Evolutionary conservation across 2,329 filamentous ascomycete genomes (phyloP), one percentile per base, ranked within the genome.

Genomic region (Pestalotiopsis sp.): DNA sequence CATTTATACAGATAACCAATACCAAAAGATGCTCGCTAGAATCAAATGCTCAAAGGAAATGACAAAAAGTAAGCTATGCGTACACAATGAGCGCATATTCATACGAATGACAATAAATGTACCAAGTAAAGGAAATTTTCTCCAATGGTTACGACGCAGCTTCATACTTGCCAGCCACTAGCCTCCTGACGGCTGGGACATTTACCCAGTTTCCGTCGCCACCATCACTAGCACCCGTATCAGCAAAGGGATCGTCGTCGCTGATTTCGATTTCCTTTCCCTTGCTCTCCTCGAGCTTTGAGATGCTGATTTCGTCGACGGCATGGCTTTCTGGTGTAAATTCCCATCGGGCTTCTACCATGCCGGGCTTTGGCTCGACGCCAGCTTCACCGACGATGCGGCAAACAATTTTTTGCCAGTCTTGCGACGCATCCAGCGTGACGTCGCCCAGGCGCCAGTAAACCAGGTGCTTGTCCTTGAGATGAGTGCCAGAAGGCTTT

Each of bases 271-370:
- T 75, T 64, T 84, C 87, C 76, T 83, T 87, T 39, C 82, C 86
- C 77, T 90, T 89, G 68, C 82, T 81, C 69, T 85, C 82, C 9
- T 85, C 83, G 55, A 89, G 79, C 69, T 82, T 82, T 4, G 87
- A 89, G 66, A 94, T 83, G 4, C 89, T 91, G 67, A 98, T 87
- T 0, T 87, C 74, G 3, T 75, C 80, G 7, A 77, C 71, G 17
- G 82, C 81, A 39, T 87, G 81, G 52, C 87, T 86, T 0, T 76
- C 68, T 2, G 82, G 75, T 25, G 69, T 75, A 69, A 84, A 82
- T 77, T 97, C 94, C 90, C 95, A 98, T 67, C 91, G 86, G 0
- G 93, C 93, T 78, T 99, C 95, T 9, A 97, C 87, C 66, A 89
- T 90, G 0, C 94, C 94, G 4, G 92, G 88, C 71, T 89, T 90